Percentiles rank a stretch among this genome's conserved stretches.
phyloP scores from a whole-genome alignment of 2,329 filamentous ascomycete species.

The Shiraia sp. region DNA sequence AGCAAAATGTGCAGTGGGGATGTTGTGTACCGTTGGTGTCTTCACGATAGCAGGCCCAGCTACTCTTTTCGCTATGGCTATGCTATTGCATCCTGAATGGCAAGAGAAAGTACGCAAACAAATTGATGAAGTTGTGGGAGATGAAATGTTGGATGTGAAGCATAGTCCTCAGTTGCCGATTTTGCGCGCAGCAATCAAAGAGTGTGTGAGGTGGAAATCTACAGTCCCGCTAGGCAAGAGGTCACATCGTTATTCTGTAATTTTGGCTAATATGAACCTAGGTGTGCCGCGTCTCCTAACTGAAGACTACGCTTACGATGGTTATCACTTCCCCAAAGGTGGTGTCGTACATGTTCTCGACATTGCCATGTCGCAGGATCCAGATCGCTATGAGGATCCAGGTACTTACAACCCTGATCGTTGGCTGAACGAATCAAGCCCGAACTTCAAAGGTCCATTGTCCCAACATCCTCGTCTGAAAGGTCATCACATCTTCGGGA shows the following conservation, averaged over 20 bases:
- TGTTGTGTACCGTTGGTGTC: constrained; percentile 16
- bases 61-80: constrained; percentile 16
- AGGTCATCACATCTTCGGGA: constrained; percentile 62
- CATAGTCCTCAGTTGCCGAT: constrained; percentile 43
- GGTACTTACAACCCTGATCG: constrained; percentile 62
- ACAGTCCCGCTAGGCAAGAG: constrained; percentile 41
- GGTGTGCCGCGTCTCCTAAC: constrained; percentile 52
- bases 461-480: constrained; percentile 62
- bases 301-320: constrained; percentile 49
- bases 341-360: constrained; percentile 11
- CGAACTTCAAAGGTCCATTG: constrained; percentile 63
- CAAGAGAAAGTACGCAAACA: constrained; percentile 10
- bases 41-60: constrained; percentile 18
- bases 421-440: constrained; percentile 61
- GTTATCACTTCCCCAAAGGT: constrained; percentile 51
- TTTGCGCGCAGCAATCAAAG: constrained; percentile 46
- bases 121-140: constrained; percentile 8
- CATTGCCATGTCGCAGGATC: constrained; percentile 10
- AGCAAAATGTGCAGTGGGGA: constrained; percentile 16
- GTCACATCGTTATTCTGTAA: not conserved
- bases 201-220: constrained; percentile 39
- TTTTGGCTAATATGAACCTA: constrained; percentile 11
- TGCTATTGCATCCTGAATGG: constrained; percentile 14
- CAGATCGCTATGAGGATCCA: constrained; percentile 58
- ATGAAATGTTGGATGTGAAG: constrained; percentile 3